Conservation (phyloP, 2,329 filamentous ascomycete genomes). For the Stagonosporopsis rhizophila region DNA sequence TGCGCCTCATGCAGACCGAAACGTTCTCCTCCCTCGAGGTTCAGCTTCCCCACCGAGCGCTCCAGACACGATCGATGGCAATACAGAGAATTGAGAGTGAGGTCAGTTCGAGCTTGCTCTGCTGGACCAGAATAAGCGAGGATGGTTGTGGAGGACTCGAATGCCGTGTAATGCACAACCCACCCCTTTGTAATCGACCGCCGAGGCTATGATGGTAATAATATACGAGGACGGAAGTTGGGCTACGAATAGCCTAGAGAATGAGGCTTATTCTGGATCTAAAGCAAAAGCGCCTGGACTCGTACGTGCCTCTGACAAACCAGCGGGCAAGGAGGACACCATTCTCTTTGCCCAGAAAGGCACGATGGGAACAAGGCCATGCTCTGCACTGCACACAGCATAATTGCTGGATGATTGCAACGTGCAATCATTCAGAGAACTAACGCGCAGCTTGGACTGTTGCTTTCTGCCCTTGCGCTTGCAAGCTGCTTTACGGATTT, state of each 20-base stretch:
- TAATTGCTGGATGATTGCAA: too few species aligned
- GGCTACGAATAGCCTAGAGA: neutral
- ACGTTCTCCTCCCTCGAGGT: neutral
- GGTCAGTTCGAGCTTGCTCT: slow-evolving; percentile 3
- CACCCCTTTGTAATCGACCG: neutral
- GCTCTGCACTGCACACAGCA: too few species aligned
- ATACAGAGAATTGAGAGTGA: neutral
- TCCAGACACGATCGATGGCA: neutral
- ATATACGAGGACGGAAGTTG: neutral
- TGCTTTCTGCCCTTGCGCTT: too few species aligned
- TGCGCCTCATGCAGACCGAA: neutral
- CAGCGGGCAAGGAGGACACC: neutral
- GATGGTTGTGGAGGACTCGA: neutral
- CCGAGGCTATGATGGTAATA: neutral
- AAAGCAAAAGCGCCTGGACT: neutral
- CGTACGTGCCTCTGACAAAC: neutral
- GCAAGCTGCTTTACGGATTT: too few species aligned
- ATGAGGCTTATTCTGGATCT: neutral
- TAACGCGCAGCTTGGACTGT: too few species aligned
- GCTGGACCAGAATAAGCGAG: slow-evolving; percentile 4
- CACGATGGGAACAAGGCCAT: too few species aligned
- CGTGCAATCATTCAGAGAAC: too few species aligned
- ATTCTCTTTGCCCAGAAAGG: too few species aligned
- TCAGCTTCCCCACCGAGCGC: neutral
- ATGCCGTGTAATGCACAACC: neutral